Evolutionary conservation across 2,329 filamentous ascomycete genomes (phyloP).

Genomic region (Arthrobotrys pseudoclavata): DNA sequence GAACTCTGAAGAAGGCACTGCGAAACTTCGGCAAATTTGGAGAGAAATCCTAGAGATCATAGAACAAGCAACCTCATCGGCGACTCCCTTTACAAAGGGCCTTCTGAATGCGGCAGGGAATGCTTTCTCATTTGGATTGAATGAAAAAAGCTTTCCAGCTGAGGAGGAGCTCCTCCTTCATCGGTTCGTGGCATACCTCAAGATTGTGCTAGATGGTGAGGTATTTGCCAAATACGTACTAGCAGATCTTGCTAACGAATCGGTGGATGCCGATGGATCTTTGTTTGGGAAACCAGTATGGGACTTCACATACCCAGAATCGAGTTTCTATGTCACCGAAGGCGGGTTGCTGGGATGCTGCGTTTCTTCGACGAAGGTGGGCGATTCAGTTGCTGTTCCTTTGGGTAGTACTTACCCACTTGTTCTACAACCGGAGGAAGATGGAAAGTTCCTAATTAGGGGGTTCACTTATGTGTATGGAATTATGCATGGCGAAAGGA

Average conservation of each 20-base stretch:
- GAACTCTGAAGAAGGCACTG: slow-evolving; percentile 59
- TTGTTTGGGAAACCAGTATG: slow-evolving; percentile 62
- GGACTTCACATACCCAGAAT: slow-evolving; percentile 63
- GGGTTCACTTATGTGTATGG: slow-evolving; percentile 61
- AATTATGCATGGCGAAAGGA: slow-evolving; percentile 61
- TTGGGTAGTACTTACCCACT: slow-evolving; percentile 61
- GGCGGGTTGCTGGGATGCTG: slow-evolving; percentile 61
- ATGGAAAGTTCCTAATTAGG: slow-evolving; percentile 53
- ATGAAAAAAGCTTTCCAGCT: slow-evolving; percentile 61
- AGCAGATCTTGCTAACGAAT: slow-evolving; percentile 61
- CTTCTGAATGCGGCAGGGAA: slow-evolving; percentile 61
- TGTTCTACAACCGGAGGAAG: slow-evolving; percentile 59
- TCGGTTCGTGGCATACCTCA: slow-evolving; percentile 62
- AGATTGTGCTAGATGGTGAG: slow-evolving; percentile 61
- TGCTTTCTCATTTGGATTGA: slow-evolving; percentile 62
- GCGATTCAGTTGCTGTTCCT: slow-evolving; percentile 60
- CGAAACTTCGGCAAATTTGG: slow-evolving; percentile 58
- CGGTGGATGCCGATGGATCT: slow-evolving; percentile 59
- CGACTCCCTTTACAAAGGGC: slow-evolving; percentile 53
- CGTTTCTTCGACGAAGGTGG: slow-evolving; percentile 52
- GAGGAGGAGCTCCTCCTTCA: slow-evolving; percentile 59
- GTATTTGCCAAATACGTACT: slow-evolving; percentile 61
- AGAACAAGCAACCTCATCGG: slow-evolving; percentile 19
- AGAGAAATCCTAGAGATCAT: slow-evolving; percentile 60
- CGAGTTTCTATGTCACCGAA: slow-evolving; percentile 63